Evolutionary conservation across 2,329 filamentous ascomycete genomes (phyloP), one percentile per base, ranked within the genome.

Genomic region (Botrytis hyacinthi): DNA sequence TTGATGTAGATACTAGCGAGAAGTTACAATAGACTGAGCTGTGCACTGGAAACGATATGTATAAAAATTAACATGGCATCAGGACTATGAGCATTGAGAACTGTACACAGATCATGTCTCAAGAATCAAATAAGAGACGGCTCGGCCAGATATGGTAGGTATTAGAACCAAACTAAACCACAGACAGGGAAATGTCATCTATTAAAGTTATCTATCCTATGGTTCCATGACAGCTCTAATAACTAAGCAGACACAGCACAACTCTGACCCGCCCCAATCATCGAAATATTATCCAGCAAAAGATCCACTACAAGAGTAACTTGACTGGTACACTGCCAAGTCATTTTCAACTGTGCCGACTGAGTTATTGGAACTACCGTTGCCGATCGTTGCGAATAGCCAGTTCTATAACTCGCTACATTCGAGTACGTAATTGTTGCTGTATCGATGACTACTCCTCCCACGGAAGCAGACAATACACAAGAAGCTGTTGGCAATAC

Each of bases 231-330:
- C 51, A 12, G n/a, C 18, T 42, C 18, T 4, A 42, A 3, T 9
- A 8, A 9, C 61, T 44, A 65, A 22, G 8, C 8, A 20, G 40
- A 10, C 5, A 65, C 16, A 37, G n/a, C 62, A 26, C 62, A 44
- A 22, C 14, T 46, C 16, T 14, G 5, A 10, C 35, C 66, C 26
- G 3, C n/a, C 16, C 66, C 66, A 26, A 44, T 26, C 66, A 69
- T 69, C 37, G 46, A 26, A 59, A 69, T 26, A 44, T 42, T 32
- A 69, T 59, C 48, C n/a, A 59, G n/a, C 18, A 57, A 16, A 32
- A 69, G 12, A 69, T 59, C 5, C 26, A 8, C 7, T 2, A 1
- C 0, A 22, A 6, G 0, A 59, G 7, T 9, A 14, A 0, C 2
- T 22, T n/a, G 44, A 32, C 3, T 22, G 29, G 2, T 5, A 32